phyloP scores from a whole-genome alignment of 176 grass and related monocot genomes.

The Paspalum notatum region DNA sequence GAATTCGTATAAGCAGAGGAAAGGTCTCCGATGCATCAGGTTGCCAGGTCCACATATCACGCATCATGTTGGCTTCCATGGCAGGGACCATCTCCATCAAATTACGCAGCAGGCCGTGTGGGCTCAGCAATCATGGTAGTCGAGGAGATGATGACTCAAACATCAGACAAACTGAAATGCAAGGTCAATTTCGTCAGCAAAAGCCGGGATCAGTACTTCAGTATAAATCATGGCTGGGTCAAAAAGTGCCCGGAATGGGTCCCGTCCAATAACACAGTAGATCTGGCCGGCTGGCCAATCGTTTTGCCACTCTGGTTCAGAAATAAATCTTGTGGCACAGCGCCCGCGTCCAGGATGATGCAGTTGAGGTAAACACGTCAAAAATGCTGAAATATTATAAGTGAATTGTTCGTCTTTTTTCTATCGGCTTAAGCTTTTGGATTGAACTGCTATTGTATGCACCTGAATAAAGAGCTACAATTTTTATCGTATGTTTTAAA shows the following conservation, averaged over 20 bases:
- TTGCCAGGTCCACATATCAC: constrained; percentile 15
- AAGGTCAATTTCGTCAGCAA: constrained; percentile 31
- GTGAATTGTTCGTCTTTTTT: too few relatives aligned
- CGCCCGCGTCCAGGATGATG: neutral
- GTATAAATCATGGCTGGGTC: constrained; percentile 26
- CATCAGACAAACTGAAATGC: constrained; percentile 43
- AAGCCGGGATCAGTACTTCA: constrained; percentile 2
- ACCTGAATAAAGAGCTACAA: too few relatives aligned
- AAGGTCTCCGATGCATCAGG: neutral
- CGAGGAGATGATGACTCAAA: constrained; percentile 35
- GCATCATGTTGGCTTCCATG: neutral
- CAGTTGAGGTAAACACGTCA: neutral
- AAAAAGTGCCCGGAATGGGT: constrained; percentile 21
- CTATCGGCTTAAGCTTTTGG: too few relatives aligned
- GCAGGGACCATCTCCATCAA: constrained; percentile 38
- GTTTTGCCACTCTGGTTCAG: neutral
- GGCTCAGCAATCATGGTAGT: constrained; percentile 25
- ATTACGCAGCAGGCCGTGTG: constrained; percentile 25
- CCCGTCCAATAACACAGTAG: constrained; percentile 13
- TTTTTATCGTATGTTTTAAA: too few relatives aligned
- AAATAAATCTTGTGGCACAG: neutral
- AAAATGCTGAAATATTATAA: too few relatives aligned
- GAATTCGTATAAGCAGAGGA: neutral
- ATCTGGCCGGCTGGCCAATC: neutral
- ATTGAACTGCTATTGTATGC: too few relatives aligned